Base-by-base conservation (phyloP, 805 yeast species). In the Yarrowia sp. region DNA sequence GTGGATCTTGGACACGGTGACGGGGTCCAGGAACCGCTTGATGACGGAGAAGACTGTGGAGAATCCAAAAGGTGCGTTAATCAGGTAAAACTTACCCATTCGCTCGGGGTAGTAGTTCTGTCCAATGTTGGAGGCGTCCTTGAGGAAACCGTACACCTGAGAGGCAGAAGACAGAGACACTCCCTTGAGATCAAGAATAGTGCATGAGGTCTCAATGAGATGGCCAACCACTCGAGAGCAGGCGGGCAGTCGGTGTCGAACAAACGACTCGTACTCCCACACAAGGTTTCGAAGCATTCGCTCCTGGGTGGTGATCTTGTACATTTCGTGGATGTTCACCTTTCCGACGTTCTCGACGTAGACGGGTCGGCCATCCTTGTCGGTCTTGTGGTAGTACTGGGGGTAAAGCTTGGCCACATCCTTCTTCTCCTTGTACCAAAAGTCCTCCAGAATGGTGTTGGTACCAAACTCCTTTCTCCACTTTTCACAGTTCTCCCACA, bases 81-180 rank as follows among this genome's bases (percentile, higher is more conserved):
- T 90, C 71, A 92, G 80, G 79, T 92, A 93, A 75, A 93, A 95
- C 77, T 90, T 92, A 74, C 99, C 99, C 99, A 95, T 95, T 78
- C 98, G 89, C 82, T 95, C 99, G 16, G 99, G 99, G 76, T 95
- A 95, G 79, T 90, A 93, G 79, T 95, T 90, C 81, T 95, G 99
- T 66, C 98, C 97, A 71, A 95, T 90, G 72, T 83, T 80, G 14
- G 97, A 90, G 10, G 99, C 97, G 78, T 92, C 98, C 75, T 87
- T 86, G 64, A 95, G 96, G 77, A 92, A 95, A 12, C 87, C 81
- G 68, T 91, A 81, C 46, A 95, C 99, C 74, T 88, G 90, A 68
- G 87, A 85, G 26, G 96, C 96, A 54, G 95, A 79, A 24, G 88
- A 80, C 66, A 95, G 81, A 26, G 97, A 90, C 65, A 93, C 92